A percentile compares a stretch with the other conserved stretches of the same genome.
Conservation (phyloP, 805 yeast genomes). For the Barnettozyma californica region DNA sequence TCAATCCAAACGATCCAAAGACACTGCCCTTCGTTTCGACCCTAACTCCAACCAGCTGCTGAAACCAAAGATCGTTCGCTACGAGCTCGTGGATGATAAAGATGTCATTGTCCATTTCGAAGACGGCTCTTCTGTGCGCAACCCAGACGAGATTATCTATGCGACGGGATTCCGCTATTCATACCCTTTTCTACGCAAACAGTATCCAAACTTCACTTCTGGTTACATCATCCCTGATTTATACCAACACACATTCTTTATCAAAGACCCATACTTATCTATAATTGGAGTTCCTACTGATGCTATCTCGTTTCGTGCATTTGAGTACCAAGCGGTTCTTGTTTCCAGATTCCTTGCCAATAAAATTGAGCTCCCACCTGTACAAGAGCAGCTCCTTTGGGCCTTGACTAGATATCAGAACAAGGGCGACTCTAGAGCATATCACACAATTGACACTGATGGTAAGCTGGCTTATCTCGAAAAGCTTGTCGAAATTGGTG, state of each 20-base stretch:
- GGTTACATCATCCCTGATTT: conserved; percentile 25
- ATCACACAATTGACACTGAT: conserved; percentile 31
- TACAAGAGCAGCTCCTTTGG: conserved; percentile 29
- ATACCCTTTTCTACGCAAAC: conserved; percentile 45
- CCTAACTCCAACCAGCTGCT: conserved; percentile 28
- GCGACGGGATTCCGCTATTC: conserved; percentile 65
- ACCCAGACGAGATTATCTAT: conserved; percentile 50
- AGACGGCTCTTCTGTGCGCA: conserved; percentile 37
- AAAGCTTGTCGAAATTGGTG: conserved; percentile 25
- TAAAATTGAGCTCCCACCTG: conserved; percentile 26
- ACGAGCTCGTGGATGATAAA: conserved; percentile 29
- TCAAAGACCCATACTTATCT: conserved; percentile 29
- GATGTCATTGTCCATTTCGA: conserved; percentile 30
- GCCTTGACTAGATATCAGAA: conserved; percentile 19
- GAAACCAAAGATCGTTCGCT: conserved; percentile 32
- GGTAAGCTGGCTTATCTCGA: conserved; percentile 26
- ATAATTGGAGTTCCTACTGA: conserved; percentile 34
- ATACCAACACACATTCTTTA: conserved; percentile 29
- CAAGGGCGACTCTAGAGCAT: conserved; percentile 26
- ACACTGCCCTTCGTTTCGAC: conserved; percentile 8
- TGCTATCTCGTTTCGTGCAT: conserved; percentile 35
- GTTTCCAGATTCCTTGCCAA: conserved; percentile 30
- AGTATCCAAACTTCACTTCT: conserved; percentile 23
- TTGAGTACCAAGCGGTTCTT: conserved; percentile 37
- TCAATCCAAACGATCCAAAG: conserved; percentile 29